phyloP scores from a whole-genome alignment of 2,329 filamentous ascomycete species.

The Botryotinia globosa region DNA sequence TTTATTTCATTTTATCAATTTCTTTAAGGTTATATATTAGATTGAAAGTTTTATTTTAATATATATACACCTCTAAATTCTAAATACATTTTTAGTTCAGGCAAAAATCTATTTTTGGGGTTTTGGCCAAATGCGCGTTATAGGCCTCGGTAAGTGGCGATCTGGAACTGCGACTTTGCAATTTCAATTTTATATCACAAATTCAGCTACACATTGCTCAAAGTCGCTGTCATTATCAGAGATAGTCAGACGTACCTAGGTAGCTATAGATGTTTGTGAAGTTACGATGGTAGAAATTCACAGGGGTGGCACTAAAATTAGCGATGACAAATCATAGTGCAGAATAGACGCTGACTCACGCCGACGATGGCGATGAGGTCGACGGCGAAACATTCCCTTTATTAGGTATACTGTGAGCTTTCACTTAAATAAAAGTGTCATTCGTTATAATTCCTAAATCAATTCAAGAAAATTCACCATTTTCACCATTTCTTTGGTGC shows the following conservation, averaged over 20 bases:
- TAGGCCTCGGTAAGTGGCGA: no score
- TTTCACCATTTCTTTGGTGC: fast-evolving
- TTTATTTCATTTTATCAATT: no score
- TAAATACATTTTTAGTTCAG: no score
- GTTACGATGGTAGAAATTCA: no score
- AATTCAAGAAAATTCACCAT: neutral
- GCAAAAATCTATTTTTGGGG: no score
- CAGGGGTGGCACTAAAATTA: neutral
- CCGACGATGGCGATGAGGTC: neutral
- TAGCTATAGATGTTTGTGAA: neutral
- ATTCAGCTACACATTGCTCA: fast-evolving
- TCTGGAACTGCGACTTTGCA: neutral
- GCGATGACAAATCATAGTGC: conserved; percentile 1
- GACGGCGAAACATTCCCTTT: neutral
- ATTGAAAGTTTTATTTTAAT: no score
- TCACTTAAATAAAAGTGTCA: neutral
- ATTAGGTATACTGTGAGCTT: neutral
- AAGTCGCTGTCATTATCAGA: neutral
- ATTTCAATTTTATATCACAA: neutral
- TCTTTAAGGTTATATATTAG: no score
- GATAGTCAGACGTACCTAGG: neutral
- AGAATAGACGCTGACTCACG: conserved; percentile 8
- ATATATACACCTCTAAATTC: no score
- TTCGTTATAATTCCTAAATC: fast-evolving
- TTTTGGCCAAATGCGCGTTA: no score